A percentile compares a stretch with the other conserved stretches of the same genome.
These are phyloP conservation scores for Geotrichum australiense DNA, from an alignment of 1,139 yeast species.

Conservation along the genomic window DNA sequence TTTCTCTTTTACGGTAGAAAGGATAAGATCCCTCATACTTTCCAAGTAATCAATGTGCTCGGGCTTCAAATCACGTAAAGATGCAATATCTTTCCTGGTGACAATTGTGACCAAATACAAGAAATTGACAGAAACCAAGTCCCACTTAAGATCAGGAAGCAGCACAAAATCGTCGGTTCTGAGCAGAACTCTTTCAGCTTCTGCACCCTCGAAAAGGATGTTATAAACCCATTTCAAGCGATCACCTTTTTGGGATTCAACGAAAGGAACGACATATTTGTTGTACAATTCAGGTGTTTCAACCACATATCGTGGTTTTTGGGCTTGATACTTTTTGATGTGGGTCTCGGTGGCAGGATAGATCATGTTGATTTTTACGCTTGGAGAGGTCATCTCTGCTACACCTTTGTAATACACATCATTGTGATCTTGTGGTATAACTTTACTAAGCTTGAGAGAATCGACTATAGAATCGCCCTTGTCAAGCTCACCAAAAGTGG, in stretches of 20 bases:
- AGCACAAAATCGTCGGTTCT: conserved; percentile 50
- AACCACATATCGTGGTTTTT: conserved; percentile 49
- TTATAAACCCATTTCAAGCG: conserved; percentile 87
- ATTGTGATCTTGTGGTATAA: conserved; percentile 52
- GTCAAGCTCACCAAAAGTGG: conserved; percentile 44
- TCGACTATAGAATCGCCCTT: too few relatives aligned
- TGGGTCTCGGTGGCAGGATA: conserved; percentile 90
- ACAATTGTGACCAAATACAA: conserved; percentile 77
- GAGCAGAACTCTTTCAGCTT: conserved; percentile 66
- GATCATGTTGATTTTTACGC: conserved; percentile 67
- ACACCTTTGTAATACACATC: conserved; percentile 84
- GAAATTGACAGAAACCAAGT: conserved; percentile 58
- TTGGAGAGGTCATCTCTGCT: conserved; percentile 52
- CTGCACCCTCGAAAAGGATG: conserved; percentile 75
- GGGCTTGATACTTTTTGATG: conserved; percentile 62
- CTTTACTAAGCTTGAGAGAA: conserved; percentile 31
- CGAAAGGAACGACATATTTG: conserved; percentile 62
- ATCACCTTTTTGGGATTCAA: conserved; percentile 67
- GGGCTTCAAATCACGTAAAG: conserved; percentile 65
- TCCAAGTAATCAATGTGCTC: conserved; percentile 53
- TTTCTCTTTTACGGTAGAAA: conserved; percentile 41
- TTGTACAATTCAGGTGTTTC: conserved; percentile 80
- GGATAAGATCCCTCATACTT: conserved; percentile 41
- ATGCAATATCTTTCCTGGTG: conserved; percentile 59
- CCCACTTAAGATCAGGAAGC: conserved; percentile 72